Conservation (phyloP, 1,139 yeast genomes). For the Lipomyces yarrowii region DNA sequence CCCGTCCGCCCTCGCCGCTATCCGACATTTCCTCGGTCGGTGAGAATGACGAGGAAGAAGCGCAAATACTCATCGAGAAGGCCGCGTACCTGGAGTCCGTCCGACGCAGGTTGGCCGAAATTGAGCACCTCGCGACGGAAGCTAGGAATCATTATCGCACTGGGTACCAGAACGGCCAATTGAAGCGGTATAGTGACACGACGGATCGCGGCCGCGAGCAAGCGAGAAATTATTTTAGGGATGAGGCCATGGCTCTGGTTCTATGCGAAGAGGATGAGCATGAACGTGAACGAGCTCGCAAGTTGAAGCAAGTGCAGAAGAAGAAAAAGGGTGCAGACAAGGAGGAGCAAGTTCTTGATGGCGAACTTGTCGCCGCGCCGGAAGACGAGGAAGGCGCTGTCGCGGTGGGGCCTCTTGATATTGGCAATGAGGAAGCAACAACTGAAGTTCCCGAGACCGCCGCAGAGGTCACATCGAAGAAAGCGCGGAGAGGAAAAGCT, state of each 20-base stretch:
- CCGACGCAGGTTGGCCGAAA: slow-evolving; percentile 28
- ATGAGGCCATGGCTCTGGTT: slow-evolving; percentile 36
- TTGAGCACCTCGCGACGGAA: slow-evolving; percentile 27
- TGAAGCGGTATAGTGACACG: slow-evolving; percentile 29
- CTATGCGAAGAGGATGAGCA: slow-evolving; percentile 25
- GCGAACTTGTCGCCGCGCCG: slow-evolving; percentile 25
- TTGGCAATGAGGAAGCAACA: background rate
- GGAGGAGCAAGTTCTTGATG: slow-evolving; percentile 21
- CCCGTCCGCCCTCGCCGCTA: slow-evolving; percentile 1
- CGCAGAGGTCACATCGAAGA: background rate
- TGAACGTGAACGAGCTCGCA: slow-evolving; percentile 24
- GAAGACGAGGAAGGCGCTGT: slow-evolving; percentile 28
- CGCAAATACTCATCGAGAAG: slow-evolving; percentile 33
- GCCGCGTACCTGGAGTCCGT: slow-evolving; percentile 33
- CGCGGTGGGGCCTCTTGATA: slow-evolving; percentile 6
- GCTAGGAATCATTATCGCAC: slow-evolving; percentile 21
- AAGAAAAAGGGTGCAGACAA: slow-evolving; percentile 14
- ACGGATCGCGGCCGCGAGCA: slow-evolving; percentile 35
- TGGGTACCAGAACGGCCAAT: slow-evolving; percentile 27
- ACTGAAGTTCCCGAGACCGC: background rate
- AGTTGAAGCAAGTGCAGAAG: slow-evolving; percentile 32
- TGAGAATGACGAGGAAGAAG: background rate
- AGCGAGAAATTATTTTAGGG: slow-evolving; percentile 36
- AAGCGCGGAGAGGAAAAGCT: background rate
- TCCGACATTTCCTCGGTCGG: slow-evolving; percentile 8